Conservation (phyloP, 805 yeast genomes). For the Babjeviella inositovora region DNA sequence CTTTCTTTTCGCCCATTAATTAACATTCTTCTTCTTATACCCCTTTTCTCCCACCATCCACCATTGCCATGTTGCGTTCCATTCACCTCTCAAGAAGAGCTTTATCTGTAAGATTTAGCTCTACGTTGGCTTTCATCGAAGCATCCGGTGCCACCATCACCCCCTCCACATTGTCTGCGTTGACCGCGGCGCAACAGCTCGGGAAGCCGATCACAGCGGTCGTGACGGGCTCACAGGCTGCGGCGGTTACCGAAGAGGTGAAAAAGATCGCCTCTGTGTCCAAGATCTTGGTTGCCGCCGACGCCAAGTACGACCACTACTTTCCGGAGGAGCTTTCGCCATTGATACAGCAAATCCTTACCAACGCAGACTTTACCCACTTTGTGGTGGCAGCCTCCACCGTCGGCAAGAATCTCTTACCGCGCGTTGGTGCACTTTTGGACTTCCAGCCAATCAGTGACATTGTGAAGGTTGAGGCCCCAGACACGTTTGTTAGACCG, state of each 20-base stretch:
- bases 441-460: slow-evolving; percentile 86
- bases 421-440: slow-evolving; percentile 72
- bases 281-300: slow-evolving; percentile 42
- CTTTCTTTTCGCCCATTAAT: no score
- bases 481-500: slow-evolving; percentile 75
- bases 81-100: not conserved
- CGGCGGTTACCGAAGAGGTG: slow-evolving; percentile 30
- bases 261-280: slow-evolving; percentile 34
- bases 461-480: slow-evolving; percentile 47
- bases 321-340: slow-evolving; percentile 76
- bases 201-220: slow-evolving; percentile 75
- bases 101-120: slow-evolving; percentile 25
- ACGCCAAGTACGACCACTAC: slow-evolving; percentile 43
- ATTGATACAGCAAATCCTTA: slow-evolving; percentile 31
- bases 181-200: slow-evolving; percentile 64
- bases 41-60: no score
- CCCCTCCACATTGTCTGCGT: slow-evolving; percentile 54
- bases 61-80: not conserved
- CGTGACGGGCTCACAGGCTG: slow-evolving; percentile 47
- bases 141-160: slow-evolving; percentile 34
- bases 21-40: no score
- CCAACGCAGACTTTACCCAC: slow-evolving; percentile 37
- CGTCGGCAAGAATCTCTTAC: slow-evolving; percentile 73
- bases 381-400: slow-evolving; percentile 75
- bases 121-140: slow-evolving; percentile 72